Evolutionary conservation across 176 grass and related monocot genomes (phyloP).

Genomic region (Cocos nucifera): DNA sequence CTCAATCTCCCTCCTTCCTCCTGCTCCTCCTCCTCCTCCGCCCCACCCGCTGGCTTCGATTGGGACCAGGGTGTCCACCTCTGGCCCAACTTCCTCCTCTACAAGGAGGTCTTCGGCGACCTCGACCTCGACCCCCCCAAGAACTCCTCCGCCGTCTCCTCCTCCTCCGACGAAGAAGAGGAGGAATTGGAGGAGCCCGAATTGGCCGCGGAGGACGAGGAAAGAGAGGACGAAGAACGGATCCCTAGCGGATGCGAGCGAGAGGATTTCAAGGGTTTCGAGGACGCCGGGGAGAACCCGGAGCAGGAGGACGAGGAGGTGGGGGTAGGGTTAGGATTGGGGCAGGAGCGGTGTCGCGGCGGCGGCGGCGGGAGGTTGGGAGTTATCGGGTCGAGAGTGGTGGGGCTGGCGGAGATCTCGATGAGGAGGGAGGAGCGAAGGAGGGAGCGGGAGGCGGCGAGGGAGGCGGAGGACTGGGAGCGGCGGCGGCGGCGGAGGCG

Average conservation of each 20-base stretch:
- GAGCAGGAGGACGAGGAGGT: slow-evolving; percentile 1
- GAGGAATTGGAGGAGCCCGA: too few species aligned
- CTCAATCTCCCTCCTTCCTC: neutral
- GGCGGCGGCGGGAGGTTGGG: neutral
- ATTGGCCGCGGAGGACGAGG: too few species aligned
- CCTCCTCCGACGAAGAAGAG: too few species aligned
- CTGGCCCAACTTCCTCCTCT: slow-evolving; percentile 17
- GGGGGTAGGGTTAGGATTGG: neutral
- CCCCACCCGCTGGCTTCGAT: neutral
- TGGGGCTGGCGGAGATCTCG: neutral
- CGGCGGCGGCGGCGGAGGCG: neutral
- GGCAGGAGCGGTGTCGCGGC: too few species aligned
- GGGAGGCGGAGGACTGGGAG: neutral
- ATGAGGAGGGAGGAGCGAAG: slow-evolving; percentile 12
- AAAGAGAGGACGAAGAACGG: too few species aligned
- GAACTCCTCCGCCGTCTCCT: too few species aligned
- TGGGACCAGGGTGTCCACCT: slow-evolving; percentile 3
- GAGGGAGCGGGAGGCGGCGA: neutral
- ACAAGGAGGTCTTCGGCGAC: slow-evolving; percentile 17
- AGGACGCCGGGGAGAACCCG: too few species aligned
- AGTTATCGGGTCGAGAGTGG: neutral
- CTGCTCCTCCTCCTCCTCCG: neutral
- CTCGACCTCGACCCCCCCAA: neutral
- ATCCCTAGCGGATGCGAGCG: too few species aligned
- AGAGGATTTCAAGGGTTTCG: too few species aligned